phyloP scores from a whole-genome alignment of 2,329 filamentous ascomycete genomes.

The Nemania sp. region DNA sequence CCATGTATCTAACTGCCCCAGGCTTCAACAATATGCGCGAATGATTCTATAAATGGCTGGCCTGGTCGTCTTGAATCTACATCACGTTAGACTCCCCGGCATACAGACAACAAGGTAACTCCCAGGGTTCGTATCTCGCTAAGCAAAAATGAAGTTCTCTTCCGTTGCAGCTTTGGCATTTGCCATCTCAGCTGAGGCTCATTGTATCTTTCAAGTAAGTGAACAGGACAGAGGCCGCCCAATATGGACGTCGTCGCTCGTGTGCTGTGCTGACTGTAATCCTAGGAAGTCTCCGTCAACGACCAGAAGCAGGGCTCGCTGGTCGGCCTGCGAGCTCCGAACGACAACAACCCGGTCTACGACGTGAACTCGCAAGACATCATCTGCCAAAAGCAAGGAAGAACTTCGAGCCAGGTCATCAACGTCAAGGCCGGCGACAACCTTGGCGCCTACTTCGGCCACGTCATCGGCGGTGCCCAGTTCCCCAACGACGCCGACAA shows the following conservation, averaged over 20 bases:
- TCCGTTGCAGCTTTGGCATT: constrained; percentile 41
- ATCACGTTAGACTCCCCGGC: not conserved
- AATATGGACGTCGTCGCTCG: not conserved
- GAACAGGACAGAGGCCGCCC: not conserved
- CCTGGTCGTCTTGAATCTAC: not conserved
- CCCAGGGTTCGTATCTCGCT: not conserved
- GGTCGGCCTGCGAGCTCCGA: constrained; percentile 52
- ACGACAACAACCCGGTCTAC: constrained; percentile 58
- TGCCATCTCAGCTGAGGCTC: constrained; percentile 45
- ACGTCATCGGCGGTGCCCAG: constrained; percentile 59
- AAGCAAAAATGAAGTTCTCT: constrained; percentile 46
- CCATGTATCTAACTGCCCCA: not conserved
- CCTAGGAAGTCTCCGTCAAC: constrained; percentile 52
- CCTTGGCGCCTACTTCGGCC: constrained; percentile 57
- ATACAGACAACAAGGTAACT: constrained; percentile 1
- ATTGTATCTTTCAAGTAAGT: constrained; percentile 50
- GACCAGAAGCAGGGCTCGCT: constrained; percentile 49
- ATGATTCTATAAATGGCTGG: constrained; percentile 17
- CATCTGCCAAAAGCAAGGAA: constrained; percentile 53
- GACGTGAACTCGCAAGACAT: constrained; percentile 55
- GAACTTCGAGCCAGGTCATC: constrained; percentile 50
- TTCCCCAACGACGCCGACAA: constrained; percentile 54
- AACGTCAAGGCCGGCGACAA: constrained; percentile 55
- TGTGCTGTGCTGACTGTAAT: constrained; percentile 23
- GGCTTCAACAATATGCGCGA: not conserved